Evolutionary conservation across 305 asterid genomes (phyloP).

Genomic region (Stenogyne calaminthoides): DNA sequence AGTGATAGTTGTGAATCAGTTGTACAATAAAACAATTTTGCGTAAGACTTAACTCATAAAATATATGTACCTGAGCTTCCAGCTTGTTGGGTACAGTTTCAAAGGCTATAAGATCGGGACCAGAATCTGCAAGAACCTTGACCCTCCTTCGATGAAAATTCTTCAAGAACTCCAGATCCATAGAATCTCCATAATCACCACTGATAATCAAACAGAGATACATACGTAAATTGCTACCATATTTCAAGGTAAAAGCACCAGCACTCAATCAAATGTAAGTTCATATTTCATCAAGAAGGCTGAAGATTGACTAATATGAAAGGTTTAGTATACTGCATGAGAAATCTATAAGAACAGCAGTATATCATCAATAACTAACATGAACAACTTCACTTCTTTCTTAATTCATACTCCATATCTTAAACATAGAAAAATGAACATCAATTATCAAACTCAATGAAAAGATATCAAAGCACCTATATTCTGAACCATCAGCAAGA

Average conservation of each 20-base stretch:
- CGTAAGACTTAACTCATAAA: too few relatives aligned
- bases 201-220: slow-evolving; percentile 41
- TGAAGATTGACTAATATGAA: neutral
- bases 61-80: slow-evolving; percentile 77
- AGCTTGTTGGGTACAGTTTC: slow-evolving; percentile 95
- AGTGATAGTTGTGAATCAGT: too few relatives aligned
- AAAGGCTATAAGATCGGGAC: slow-evolving; percentile 91
- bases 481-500: slow-evolving; percentile 97
- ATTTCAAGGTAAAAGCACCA: slow-evolving; percentile 14
- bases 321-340: neutral
- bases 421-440: slow-evolving; percentile 11
- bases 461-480: slow-evolving; percentile 56
- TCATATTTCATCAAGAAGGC: slow-evolving; percentile 16
- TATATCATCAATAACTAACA: neutral
- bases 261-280: neutral
- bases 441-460: neutral
- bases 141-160: slow-evolving; percentile 89
- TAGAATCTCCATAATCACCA: slow-evolving; percentile 84
- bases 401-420: neutral
- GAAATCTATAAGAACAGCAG: neutral
- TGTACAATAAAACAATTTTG: too few relatives aligned
- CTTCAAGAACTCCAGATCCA: slow-evolving; percentile 73
- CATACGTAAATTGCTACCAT: neutral
- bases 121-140: slow-evolving; percentile 85
- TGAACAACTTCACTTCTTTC: neutral